Evolutionary conservation across 1,139 yeast genomes (phyloP).

Genomic region (Protomyces arabidopsidicola): DNA sequence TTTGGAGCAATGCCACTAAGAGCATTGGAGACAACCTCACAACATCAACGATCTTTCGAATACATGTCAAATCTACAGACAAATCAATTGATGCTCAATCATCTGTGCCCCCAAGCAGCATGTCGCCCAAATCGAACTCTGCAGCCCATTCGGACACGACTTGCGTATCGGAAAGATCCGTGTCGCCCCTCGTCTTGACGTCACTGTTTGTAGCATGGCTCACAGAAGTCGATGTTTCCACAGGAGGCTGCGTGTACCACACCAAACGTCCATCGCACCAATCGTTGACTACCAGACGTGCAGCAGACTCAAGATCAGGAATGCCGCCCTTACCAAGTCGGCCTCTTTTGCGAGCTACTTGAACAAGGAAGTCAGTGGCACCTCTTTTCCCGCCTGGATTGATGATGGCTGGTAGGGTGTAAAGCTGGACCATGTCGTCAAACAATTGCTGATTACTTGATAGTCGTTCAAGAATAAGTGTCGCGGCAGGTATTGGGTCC

Average conservation of each 20-base stretch:
- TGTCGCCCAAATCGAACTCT: constrained; percentile 86
- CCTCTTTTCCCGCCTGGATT: constrained; percentile 37
- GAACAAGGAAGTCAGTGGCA: constrained; percentile 75
- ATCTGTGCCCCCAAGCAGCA: constrained; percentile 42
- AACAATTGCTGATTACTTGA: constrained; percentile 59
- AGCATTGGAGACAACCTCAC: too few relatives aligned
- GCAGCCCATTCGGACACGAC: constrained; percentile 88
- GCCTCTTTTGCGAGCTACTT: constrained; percentile 88
- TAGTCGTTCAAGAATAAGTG: constrained; percentile 68
- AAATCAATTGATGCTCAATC: background rate
- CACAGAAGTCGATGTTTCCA: constrained; percentile 37
- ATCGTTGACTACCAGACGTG: constrained; percentile 74
- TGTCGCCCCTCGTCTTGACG: too few relatives aligned
- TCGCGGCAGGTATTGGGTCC: constrained; percentile 81
- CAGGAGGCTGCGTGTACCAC: constrained; percentile 58
- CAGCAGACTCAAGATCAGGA: constrained; percentile 84
- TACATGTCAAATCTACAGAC: too few relatives aligned
- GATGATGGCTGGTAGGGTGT: constrained; percentile 79
- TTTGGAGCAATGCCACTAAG: too few relatives aligned
- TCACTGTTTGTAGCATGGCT: too few relatives aligned
- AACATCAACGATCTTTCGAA: too few relatives aligned
- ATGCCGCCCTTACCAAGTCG: constrained; percentile 89
- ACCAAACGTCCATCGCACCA: constrained; percentile 95
- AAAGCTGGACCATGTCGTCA: constrained; percentile 64
- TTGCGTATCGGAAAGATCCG: constrained; percentile 52